Conservation (phyloP, 2,329 filamentous ascomycete species). For the Fusarium setosum region DNA sequence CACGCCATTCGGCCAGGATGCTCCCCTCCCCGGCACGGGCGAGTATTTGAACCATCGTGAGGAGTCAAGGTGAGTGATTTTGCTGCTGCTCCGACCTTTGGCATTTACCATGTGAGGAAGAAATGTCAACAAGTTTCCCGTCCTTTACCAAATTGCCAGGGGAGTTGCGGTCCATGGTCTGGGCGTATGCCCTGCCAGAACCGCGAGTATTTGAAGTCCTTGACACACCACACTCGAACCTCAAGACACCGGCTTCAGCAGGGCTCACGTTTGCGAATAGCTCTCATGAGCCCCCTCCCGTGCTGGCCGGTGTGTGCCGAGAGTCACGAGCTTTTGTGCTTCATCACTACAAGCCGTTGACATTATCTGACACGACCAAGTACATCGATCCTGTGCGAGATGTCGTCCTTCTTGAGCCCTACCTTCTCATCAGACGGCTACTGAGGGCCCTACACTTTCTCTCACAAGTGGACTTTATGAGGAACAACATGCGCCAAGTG, state of each 20-base stretch:
- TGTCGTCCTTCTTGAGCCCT: slow-evolving; percentile 31
- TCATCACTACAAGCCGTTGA: slow-evolving; percentile 21
- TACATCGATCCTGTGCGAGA: slow-evolving; percentile 29
- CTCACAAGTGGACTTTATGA: slow-evolving; percentile 28
- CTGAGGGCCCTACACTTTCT: slow-evolving; percentile 31
- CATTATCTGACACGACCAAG: slow-evolving; percentile 27
- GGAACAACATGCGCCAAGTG: slow-evolving; percentile 28
- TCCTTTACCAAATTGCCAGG: slow-evolving; percentile 26
- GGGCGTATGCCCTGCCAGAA: slow-evolving; percentile 31
- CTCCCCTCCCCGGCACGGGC: slow-evolving; percentile 1
- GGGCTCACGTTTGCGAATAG: slow-evolving; percentile 34
- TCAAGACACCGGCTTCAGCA: slow-evolving; percentile 27
- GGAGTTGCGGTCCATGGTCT: slow-evolving; percentile 35
- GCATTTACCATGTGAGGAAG: background rate
- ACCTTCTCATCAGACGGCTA: slow-evolving; percentile 28
- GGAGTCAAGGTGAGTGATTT: background rate
- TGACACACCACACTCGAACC: slow-evolving; percentile 30
- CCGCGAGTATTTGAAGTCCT: slow-evolving; percentile 36
- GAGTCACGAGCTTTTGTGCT: slow-evolving; percentile 26
- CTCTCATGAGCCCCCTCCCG: slow-evolving; percentile 25
- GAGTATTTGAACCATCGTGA: slow-evolving; percentile 3
- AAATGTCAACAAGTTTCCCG: slow-evolving; percentile 19
- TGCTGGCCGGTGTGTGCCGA: slow-evolving; percentile 21
- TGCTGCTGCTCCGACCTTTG: background rate
- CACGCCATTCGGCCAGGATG: slow-evolving; percentile 14